Percentiles rank a stretch among this genome's conserved stretches.
Evolutionary conservation across 192 early-diverging fungal species (phyloP).

Genomic region (Coemansia brasiliensis): DNA sequence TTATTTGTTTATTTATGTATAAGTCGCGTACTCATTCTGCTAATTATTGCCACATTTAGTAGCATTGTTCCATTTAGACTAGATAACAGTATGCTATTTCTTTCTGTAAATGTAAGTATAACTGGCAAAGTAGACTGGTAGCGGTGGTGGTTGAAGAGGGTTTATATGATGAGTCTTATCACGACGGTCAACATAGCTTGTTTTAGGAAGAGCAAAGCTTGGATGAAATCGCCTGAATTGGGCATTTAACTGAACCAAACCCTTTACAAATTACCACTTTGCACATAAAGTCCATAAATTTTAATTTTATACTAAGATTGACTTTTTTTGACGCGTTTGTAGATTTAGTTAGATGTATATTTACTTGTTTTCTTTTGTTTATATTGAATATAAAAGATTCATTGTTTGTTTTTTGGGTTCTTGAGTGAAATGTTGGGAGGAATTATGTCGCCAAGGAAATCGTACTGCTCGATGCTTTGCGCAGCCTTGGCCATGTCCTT

Average conservation of each 20-base stretch:
- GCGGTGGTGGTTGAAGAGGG: background rate
- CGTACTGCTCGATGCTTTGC: constrained; percentile 57
- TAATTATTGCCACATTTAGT: background rate
- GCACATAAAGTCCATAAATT: too few relatives aligned
- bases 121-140: too few relatives aligned
- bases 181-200: constrained; percentile 56
- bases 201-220: constrained; percentile 43
- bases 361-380: background rate
- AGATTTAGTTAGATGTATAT: background rate
- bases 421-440: constrained; percentile 34
- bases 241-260: constrained; percentile 40
- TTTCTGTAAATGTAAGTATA: constrained; percentile 8
- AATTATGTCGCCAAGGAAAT: constrained; percentile 47
- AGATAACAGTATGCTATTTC: background rate
- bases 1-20: background rate
- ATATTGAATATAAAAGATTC: background rate
- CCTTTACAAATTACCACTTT: too few relatives aligned
- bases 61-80: background rate
- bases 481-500: constrained; percentile 67
- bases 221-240: constrained; percentile 53
- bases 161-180: constrained; percentile 48
- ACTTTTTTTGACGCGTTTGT: background rate
- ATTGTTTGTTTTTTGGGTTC: constrained; percentile 15
- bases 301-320: too few relatives aligned
- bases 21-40: background rate